Evolutionary conservation across 805 yeast species (phyloP).

Genomic region (Hanseniaspora guilliermondii): DNA sequence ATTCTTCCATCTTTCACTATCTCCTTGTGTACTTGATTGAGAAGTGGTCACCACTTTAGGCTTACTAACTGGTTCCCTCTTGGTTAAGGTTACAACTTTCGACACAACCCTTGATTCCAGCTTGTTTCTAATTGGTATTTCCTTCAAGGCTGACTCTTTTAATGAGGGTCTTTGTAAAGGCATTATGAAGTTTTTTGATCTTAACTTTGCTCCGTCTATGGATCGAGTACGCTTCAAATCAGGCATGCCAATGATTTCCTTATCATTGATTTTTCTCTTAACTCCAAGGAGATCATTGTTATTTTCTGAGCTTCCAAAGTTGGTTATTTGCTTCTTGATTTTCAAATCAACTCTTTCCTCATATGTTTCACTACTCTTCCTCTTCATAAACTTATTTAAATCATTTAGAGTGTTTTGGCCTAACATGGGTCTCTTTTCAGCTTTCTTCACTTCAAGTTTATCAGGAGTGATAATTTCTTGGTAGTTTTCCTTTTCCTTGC

Average conservation of each 20-base stretch:
- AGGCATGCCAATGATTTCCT: slow-evolving; percentile 19
- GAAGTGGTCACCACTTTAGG: slow-evolving; percentile 15
- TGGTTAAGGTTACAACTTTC: slow-evolving; percentile 17
- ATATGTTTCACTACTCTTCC: slow-evolving; percentile 13
- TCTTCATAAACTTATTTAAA: not conserved
- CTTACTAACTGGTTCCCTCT: slow-evolving; percentile 18
- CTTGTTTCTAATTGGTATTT: not conserved
- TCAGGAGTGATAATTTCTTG: not conserved
- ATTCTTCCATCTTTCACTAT: slow-evolving; percentile 14
- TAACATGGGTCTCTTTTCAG: not conserved
- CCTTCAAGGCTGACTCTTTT: not conserved
- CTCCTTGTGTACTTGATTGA: not conserved
- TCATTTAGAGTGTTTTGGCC: not conserved
- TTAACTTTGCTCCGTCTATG: slow-evolving; percentile 28
- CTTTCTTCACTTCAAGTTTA: not conserved
- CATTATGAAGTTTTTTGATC: slow-evolving; percentile 5
- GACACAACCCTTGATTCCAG: not conserved
- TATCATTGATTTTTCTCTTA: slow-evolving; percentile 6
- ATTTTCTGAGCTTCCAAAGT: not conserved
- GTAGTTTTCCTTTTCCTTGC: not conserved
- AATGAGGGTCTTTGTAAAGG: not conserved
- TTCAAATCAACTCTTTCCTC: slow-evolving; percentile 22
- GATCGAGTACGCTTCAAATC: slow-evolving; percentile 24
- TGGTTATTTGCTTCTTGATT: slow-evolving; percentile 6
- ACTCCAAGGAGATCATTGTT: not conserved